A percentile compares a stretch with the other conserved stretches of the same genome.
Conservation (phyloP, 2,329 filamentous ascomycete genomes). For the Scedosporium aurantiacum region DNA sequence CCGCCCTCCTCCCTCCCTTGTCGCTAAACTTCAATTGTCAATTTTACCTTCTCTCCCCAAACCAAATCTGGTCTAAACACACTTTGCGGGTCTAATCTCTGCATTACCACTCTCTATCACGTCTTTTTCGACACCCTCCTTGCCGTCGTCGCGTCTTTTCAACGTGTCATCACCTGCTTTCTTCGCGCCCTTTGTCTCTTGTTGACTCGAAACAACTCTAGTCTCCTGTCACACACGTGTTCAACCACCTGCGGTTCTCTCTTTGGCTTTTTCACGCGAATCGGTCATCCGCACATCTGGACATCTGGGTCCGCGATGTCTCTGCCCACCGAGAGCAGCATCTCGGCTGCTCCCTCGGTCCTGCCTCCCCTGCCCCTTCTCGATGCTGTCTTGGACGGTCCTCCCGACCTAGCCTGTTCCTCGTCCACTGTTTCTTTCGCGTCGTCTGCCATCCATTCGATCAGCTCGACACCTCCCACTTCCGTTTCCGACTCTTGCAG, state of each 20-base stretch:
- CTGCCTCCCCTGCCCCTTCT: not conserved
- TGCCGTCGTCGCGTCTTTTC: not conserved
- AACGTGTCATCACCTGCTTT: constrained; percentile 1
- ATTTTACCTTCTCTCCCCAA: not conserved
- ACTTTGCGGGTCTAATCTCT: not conserved
- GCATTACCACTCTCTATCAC: not conserved
- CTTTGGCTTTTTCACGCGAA: not conserved
- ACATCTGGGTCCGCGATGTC: constrained; percentile 1
- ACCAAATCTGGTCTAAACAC: not conserved
- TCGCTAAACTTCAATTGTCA: not conserved
- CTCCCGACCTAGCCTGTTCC: not conserved
- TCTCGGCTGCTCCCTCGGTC: not conserved
- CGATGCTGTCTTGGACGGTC: not conserved
- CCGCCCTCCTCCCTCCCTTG: not conserved
- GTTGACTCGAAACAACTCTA: not conserved
- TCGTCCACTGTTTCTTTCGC: not conserved
- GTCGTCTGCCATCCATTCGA: constrained; percentile 4
- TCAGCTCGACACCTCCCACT: constrained; percentile 24
- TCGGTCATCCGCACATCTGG: too few species aligned
- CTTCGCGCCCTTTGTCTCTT: not conserved
- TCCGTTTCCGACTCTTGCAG: constrained; percentile 53
- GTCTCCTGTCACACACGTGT: not conserved
- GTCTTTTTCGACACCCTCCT: not conserved
- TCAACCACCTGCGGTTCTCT: too few species aligned
- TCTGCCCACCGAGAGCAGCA: not conserved